Conservation (phyloP, 495 filamentous ascomycete species). For the Lasiosphaeria ovina region DNA sequence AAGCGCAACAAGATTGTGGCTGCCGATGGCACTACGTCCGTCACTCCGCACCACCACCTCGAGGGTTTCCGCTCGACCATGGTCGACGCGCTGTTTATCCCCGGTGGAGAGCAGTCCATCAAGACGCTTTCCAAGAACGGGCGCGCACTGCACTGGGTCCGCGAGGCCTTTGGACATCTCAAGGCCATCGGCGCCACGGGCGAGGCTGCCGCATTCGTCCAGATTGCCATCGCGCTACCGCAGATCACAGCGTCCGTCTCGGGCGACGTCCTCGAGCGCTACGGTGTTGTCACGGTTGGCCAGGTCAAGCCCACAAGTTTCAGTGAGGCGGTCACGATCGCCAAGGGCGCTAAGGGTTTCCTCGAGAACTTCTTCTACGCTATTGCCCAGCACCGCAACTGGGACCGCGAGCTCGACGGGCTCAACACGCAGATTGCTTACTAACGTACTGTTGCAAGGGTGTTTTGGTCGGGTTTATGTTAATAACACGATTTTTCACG, state of each 20-base stretch:
- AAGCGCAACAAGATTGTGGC: conserved; percentile 60
- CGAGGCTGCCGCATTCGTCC: conserved; percentile 65
- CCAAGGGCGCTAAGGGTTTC: conserved; percentile 62
- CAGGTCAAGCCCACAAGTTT: conserved; percentile 52
- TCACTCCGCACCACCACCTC: conserved; percentile 76
- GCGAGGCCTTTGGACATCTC: conserved; percentile 78
- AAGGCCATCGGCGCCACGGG: conserved; percentile 75
- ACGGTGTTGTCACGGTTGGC: conserved; percentile 66
- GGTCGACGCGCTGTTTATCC: conserved; percentile 81
- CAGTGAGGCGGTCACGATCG: conserved; percentile 54
- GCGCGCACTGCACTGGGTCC: conserved; percentile 77
- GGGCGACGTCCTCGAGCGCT: conserved; percentile 59
- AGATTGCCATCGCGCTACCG: conserved; percentile 55
- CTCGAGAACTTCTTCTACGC: conserved; percentile 61
- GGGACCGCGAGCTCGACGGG: conserved; percentile 69
- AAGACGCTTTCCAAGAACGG: conserved; percentile 65
- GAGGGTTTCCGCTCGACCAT: conserved; percentile 80
- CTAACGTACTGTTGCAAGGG: too few species aligned
- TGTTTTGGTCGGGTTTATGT: too few species aligned
- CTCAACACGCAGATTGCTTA: conserved; percentile 50
- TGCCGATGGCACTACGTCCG: conserved; percentile 53
- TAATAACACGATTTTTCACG: too few species aligned
- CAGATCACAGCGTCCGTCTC: conserved; percentile 48
- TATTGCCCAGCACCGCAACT: conserved; percentile 68
- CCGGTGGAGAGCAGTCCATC: conserved; percentile 65